Evolutionary conservation across 2,329 filamentous ascomycete species (phyloP).

Genomic region (Dactylellina sp.): DNA sequence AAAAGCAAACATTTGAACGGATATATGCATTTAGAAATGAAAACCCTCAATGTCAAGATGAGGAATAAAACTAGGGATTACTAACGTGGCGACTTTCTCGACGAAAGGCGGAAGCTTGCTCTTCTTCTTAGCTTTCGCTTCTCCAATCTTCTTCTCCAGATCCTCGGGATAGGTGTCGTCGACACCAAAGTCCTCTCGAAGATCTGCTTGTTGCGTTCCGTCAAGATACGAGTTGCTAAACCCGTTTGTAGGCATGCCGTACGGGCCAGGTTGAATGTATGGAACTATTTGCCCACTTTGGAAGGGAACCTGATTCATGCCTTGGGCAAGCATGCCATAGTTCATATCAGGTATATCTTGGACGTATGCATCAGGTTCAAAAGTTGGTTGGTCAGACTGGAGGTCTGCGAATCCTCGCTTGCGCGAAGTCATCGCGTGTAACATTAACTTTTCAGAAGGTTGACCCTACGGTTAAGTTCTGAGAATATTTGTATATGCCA

Average conservation of each 20-base stretch:
- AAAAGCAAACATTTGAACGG: constrained; percentile 23
- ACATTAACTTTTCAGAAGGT: constrained; percentile 45
- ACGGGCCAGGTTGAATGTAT: constrained; percentile 44
- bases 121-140: constrained; percentile 84
- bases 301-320: constrained; percentile 48
- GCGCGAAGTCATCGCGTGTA: constrained; percentile 54
- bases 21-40: constrained; percentile 46
- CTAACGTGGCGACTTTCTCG: constrained; percentile 72
- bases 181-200: constrained; percentile 73
- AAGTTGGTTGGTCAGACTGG: constrained; percentile 48
- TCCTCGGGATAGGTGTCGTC: constrained; percentile 67
- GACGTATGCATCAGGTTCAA: constrained; percentile 48
- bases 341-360: constrained; percentile 42
- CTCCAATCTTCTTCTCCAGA: constrained; percentile 85
- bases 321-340: constrained; percentile 45
- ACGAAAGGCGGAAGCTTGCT: constrained; percentile 89
- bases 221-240: constrained; percentile 46
- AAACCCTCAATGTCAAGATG: constrained; percentile 1
- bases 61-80: constrained; percentile 26
- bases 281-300: constrained; percentile 46
- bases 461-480: constrained; percentile 14
- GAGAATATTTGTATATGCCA: background rate
- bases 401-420: constrained; percentile 55
- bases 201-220: constrained; percentile 22
- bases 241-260: constrained; percentile 36